Evolutionary conservation across 2,329 filamentous ascomycete species (phyloP), one percentile per base, ranked within the genome.

Genomic region (Cytospora mali): DNA sequence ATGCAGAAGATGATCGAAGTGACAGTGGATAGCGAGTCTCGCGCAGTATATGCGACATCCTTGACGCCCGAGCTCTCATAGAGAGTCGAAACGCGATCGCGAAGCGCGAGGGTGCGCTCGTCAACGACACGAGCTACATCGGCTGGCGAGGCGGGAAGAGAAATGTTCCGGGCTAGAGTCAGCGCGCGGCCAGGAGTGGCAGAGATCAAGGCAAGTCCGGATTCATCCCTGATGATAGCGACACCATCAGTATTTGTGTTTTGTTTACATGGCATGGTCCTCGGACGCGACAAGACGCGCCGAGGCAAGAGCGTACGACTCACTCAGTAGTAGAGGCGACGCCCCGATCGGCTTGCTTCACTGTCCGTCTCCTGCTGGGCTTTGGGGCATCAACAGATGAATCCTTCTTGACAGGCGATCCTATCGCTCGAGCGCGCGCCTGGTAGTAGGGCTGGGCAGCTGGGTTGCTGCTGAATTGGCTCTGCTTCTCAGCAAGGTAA

Each of bases 141-240:
- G 48, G 90, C 88, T 6, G 93, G 93, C 2, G 92, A 93, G 10
- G 92, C 87, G 25, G 92, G 92, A 57, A 96, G 81, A n/a, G 88
- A 85, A 57, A 93, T 84, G 70, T 85, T 87, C 62, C 80, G 75
- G 64, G 85, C 82, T 56, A 84, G 79, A 14, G 81, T 79, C 57
- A 86, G 74, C 51, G 80, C 80, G 69, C 83, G 83, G 27, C 75
- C 78, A 18, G 83, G 80, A 58, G 81, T 82, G 68, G 80, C 77
- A 69, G 79, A 71, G 65, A 83, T 69, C 68, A 83, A 77, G 58
- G 78, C 77, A 48, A 82, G 76, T 65, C 76, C 68, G 64, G 72
- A 74, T 70, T 73, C 68, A n/a, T 68, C 71, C 50, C 74, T 74
- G 35, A 55, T 31, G 55, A n/a, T n/a, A n/a, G n/a, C 23, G 51